These are phyloP conservation scores for Erodium moschatum DNA, from an alignment of 441 rosid species.

Conservation along the genomic window DNA sequence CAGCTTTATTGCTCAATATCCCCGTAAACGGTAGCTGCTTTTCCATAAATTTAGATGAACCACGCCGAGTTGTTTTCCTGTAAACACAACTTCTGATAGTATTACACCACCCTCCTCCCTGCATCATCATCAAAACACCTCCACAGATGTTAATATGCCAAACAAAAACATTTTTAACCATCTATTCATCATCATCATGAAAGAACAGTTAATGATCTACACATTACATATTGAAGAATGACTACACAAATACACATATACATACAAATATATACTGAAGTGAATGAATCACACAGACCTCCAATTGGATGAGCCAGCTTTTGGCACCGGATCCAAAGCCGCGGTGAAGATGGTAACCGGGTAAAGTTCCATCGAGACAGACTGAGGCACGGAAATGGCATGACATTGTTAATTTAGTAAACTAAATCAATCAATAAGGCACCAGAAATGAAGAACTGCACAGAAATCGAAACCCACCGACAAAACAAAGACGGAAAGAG, in stretches of 20 bases:
- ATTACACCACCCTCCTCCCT: conserved; percentile 88
- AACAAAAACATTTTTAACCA: not conserved
- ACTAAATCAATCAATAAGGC: not conserved
- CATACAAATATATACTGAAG: not conserved
- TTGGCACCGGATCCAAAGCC: conserved; percentile 55
- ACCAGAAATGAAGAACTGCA: not conserved
- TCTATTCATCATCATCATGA: not conserved
- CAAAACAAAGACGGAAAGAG: not conserved
- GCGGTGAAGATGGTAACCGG: conserved; percentile 56
- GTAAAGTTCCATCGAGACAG: conserved; percentile 60
- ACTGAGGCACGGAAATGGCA: conserved; percentile 30
- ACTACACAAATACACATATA: not conserved
- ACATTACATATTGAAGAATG: not conserved
- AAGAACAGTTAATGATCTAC: not conserved
- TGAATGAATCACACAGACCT: conserved; percentile 26
- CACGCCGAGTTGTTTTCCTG: conserved; percentile 65
- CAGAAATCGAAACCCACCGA: not conserved
- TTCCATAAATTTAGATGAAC: conserved; percentile 63
- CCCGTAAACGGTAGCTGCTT: conserved; percentile 54
- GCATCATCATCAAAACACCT: conserved; percentile 6
- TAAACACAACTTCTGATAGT: conserved; percentile 40
- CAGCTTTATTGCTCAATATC: conserved; percentile 49
- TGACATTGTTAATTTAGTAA: not conserved
- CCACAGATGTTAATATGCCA: not conserved
- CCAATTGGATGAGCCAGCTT: conserved; percentile 54